These are phyloP conservation scores for Fusarium luffae DNA, from an alignment of 2,329 filamentous ascomycete species.

Conservation along the genomic window DNA sequence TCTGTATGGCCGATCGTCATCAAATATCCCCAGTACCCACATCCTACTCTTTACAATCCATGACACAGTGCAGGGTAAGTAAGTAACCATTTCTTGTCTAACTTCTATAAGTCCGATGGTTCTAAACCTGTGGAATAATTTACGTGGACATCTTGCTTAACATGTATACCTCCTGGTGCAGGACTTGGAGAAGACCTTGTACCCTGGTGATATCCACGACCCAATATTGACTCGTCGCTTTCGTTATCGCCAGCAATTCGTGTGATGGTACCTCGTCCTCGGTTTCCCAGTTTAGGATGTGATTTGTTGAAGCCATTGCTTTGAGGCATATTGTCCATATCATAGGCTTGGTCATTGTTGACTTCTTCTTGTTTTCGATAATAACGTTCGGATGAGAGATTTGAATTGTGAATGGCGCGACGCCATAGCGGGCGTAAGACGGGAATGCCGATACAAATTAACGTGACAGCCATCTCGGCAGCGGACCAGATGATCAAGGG, in stretches of 20 bases:
- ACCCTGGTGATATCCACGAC: background rate
- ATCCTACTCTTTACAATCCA: too few species aligned
- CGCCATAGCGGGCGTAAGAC: constrained; percentile 52
- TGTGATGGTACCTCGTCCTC: background rate
- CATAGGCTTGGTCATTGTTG: background rate
- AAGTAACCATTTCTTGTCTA: background rate
- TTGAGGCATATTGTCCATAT: background rate
- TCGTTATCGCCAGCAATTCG: background rate
- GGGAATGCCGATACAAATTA: constrained; percentile 55
- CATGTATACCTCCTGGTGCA: background rate
- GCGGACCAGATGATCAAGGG: constrained; percentile 52
- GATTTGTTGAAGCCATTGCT: background rate
- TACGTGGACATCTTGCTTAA: background rate
- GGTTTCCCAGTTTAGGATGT: background rate
- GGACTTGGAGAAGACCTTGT: background rate
- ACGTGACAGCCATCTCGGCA: constrained; percentile 52
- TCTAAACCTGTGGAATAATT: background rate
- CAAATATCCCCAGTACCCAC: background rate
- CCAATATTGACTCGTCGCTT: background rate
- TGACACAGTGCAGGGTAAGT: background rate
- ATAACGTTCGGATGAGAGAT: background rate
- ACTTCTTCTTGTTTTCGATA: background rate
- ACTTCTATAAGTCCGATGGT: background rate
- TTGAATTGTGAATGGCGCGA: background rate
- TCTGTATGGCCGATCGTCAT: background rate